Evolutionary conservation across 805 yeast species (phyloP), one percentile per base, ranked within the genome.

Genomic region (Saccharomycopsis sp.): DNA sequence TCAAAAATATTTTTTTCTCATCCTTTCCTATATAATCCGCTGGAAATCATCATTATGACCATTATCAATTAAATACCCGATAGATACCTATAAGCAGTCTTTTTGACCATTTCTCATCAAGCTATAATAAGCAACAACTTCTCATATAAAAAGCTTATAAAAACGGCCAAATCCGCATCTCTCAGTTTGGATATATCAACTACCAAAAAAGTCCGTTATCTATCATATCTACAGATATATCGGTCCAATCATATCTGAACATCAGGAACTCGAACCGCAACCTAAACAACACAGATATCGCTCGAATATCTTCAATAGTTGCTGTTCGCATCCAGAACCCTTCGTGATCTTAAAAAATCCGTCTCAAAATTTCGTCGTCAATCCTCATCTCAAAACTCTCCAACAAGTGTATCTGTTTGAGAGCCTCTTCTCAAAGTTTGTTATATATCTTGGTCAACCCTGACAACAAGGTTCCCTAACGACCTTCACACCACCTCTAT

Each of bases 391-490:
- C 57, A 52, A 58, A 58, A 25, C 49, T 42, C 51, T 52, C 58
- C 25, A 54, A 53, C 56, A 55, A 55, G 53, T 55, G 55, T 47
- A 34, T 53, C 42, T 19, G 35, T 53, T 58, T 58, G 55, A 56
- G 58, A 58, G 54, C 53, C 49, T 58, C 58, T 25, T 35, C 56
- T 35, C 54, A 57, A 41, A 58, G 58, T 53, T 54, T 58, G 49
- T 44, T 44, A 17, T 44, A 17, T 19, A 8, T 19, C 22, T 44
- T 44, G 49, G 49, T 44, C 49, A 44, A 44, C 44, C 58, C 61
- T 29, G 61, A 59, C 50, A 54, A 51, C 50, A 59, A 59, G 51
- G 59, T 56, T 29, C 62, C 62, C 62, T 59, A 59, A 56, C 62
- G 53, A n/a, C 42, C n/a, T 20, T 19, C 34, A 17, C 25, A 9